phyloP scores from a whole-genome alignment of 768 basidiomycete species.

The Tulasnella sp. region DNA sequence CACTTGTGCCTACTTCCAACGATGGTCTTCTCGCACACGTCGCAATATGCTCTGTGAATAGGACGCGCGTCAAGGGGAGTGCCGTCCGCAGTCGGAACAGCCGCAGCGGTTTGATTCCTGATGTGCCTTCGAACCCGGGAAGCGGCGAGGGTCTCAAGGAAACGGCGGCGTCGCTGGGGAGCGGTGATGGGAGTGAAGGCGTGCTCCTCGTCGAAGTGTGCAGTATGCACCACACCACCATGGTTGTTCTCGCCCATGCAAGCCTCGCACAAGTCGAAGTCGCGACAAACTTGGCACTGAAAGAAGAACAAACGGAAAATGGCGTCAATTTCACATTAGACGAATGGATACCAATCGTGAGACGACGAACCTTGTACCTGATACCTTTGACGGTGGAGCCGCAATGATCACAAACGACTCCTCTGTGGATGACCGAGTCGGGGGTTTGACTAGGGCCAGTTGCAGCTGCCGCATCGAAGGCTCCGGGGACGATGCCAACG shows the following conservation, averaged over 20 bases:
- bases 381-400: slow-evolving; percentile 21
- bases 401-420: slow-evolving; percentile 26
- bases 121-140: background rate
- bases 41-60: slow-evolving; percentile 35
- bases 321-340: background rate
- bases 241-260: slow-evolving; percentile 16
- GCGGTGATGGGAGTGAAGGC: slow-evolving; percentile 5
- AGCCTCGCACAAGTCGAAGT: slow-evolving; percentile 18
- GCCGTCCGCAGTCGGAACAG: background rate
- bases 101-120: background rate
- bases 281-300: slow-evolving; percentile 14
- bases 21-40: slow-evolving; percentile 46
- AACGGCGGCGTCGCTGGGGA: slow-evolving; percentile 4
- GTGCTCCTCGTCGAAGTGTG: slow-evolving; percentile 7
- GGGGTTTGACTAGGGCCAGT: background rate
- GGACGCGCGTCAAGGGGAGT: slow-evolving; percentile 32
- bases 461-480: background rate
- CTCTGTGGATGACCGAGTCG: slow-evolving; percentile 13
- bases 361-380: slow-evolving; percentile 24
- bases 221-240: slow-evolving; percentile 4
- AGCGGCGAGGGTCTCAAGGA: background rate
- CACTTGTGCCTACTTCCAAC: slow-evolving; percentile 70
- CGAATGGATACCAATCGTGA: slow-evolving; percentile 22
- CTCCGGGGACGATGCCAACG: background rate
- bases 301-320: background rate